A percentile compares a stretch with the other conserved stretches of the same genome.
Conservation (phyloP, 352 stramenopile species). For the Thalassiosira allenii region DNA sequence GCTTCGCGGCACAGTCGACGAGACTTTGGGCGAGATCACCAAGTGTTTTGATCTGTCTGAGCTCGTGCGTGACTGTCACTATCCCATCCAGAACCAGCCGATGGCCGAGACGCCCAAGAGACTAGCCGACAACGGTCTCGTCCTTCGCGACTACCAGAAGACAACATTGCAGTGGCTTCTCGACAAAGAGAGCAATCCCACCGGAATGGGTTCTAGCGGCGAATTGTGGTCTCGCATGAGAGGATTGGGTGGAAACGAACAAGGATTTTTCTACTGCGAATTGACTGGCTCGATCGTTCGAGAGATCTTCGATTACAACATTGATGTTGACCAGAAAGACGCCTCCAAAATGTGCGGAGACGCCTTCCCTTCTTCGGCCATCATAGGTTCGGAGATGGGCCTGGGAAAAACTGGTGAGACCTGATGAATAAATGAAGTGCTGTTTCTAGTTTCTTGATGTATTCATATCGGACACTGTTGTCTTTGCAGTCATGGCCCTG, state of each 20-base stretch:
- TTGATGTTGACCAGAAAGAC: slow-evolving; percentile 38
- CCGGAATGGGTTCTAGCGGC: slow-evolving; percentile 18
- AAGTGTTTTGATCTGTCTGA: slow-evolving; percentile 45
- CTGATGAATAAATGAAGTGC: background rate
- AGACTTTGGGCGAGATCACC: slow-evolving; percentile 1
- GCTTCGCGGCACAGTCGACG: slow-evolving; percentile 14
- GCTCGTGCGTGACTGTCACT: slow-evolving; percentile 30
- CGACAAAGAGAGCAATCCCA: slow-evolving; percentile 39
- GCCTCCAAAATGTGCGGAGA: slow-evolving; percentile 4
- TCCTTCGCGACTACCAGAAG: slow-evolving; percentile 43
- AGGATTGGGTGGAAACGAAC: background rate
- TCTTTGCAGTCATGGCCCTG: slow-evolving; percentile 24
- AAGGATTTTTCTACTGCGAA: slow-evolving; percentile 38
- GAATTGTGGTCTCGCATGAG: slow-evolving; percentile 42
- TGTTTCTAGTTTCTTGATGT: too few relatives aligned
- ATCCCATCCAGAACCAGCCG: slow-evolving; percentile 34
- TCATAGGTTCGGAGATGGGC: slow-evolving; percentile 42
- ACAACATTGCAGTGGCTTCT: slow-evolving; percentile 37
- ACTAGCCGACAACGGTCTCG: slow-evolving; percentile 33
- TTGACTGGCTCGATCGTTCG: slow-evolving; percentile 25
- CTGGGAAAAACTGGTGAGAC: slow-evolving; percentile 41
- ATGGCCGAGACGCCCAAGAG: slow-evolving; percentile 19
- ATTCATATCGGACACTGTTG: background rate
- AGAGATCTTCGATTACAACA: slow-evolving; percentile 35
- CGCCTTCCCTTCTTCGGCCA: slow-evolving; percentile 20